A percentile compares a stretch with the other conserved stretches of the same genome.
phyloP scores from a whole-genome alignment of 495 filamentous ascomycete genomes.

The Oleoguttula mirabilis region DNA sequence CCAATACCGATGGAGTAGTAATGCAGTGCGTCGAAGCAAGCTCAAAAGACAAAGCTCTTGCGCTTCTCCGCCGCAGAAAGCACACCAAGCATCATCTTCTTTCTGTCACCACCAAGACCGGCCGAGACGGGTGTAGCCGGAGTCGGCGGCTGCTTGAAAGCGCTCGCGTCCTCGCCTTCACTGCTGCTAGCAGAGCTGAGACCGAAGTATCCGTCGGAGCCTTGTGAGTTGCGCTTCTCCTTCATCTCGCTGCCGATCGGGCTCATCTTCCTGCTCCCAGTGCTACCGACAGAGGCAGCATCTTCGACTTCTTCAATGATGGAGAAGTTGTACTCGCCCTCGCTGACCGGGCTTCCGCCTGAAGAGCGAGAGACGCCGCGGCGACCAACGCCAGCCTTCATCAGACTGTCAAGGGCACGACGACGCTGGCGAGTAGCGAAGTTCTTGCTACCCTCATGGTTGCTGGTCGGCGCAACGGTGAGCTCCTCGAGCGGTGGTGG shows the following conservation, averaged over 20 bases:
- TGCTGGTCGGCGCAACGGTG: constrained; percentile 76
- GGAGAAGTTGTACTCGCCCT: constrained; percentile 13
- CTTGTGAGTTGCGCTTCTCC: constrained; percentile 20
- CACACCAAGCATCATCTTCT: constrained; percentile 20
- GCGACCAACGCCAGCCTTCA: constrained; percentile 80
- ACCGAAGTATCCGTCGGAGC: constrained; percentile 20
- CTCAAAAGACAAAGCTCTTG: constrained; percentile 13
- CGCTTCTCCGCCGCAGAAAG: constrained; percentile 18
- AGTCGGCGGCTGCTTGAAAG: constrained; percentile 20
- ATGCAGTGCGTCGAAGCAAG: neutral
- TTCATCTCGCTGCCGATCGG: constrained; percentile 21
- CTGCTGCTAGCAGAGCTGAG: constrained; percentile 22
- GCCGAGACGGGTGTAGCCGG: constrained; percentile 7
- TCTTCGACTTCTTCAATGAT: constrained; percentile 15
- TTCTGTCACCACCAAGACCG: constrained; percentile 10
- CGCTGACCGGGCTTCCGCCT: constrained; percentile 18
- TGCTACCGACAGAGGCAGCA: constrained; percentile 8
- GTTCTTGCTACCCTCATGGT: constrained; percentile 96
- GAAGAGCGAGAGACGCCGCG: constrained; percentile 19
- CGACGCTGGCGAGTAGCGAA: constrained; percentile 90
- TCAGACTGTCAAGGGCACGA: constrained; percentile 78
- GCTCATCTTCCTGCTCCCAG: constrained; percentile 21
- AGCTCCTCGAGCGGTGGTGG: constrained; percentile 90
- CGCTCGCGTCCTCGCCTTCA: constrained; percentile 19
- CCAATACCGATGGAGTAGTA: no score